Conservation (phyloP, 495 filamentous ascomycete genomes). For the Massariosphaeria phaeospora region DNA sequence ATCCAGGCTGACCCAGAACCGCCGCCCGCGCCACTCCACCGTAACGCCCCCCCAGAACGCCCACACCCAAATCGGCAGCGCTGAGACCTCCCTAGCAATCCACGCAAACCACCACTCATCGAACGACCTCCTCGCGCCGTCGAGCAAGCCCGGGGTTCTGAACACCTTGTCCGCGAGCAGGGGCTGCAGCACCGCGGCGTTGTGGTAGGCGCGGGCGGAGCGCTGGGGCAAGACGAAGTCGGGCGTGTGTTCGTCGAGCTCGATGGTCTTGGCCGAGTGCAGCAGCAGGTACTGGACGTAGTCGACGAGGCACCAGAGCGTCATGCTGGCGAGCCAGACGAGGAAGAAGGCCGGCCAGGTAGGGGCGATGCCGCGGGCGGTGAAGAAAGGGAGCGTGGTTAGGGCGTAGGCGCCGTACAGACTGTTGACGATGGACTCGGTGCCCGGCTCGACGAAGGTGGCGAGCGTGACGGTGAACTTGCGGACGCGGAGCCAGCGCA, state of each 20-base stretch:
- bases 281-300: slow-evolving; percentile 66
- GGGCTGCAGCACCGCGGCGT: slow-evolving; percentile 7
- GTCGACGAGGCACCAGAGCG: slow-evolving; percentile 69
- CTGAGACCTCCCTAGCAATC: slow-evolving; percentile 76
- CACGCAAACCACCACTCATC: slow-evolving; percentile 73
- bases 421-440: slow-evolving; percentile 81
- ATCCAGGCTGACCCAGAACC: slow-evolving; percentile 76
- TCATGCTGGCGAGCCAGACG: slow-evolving; percentile 63
- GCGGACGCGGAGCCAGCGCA: slow-evolving; percentile 86
- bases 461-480: slow-evolving; percentile 90
- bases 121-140: slow-evolving; percentile 44
- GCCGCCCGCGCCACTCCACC: slow-evolving; percentile 79
- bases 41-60: slow-evolving; percentile 78
- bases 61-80: slow-evolving; percentile 81
- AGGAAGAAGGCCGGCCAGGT: slow-evolving; percentile 65
- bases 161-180: slow-evolving; percentile 16
- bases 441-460: slow-evolving; percentile 89
- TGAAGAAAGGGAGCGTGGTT: slow-evolving; percentile 64
- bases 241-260: slow-evolving; percentile 67
- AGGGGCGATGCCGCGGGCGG: slow-evolving; percentile 50
- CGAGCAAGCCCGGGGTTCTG: slow-evolving; percentile 5
- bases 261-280: slow-evolving; percentile 64
- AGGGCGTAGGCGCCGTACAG: slow-evolving; percentile 72
- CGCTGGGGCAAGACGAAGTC: slow-evolving; percentile 56
- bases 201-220: background rate